Conservation (phyloP, 371 early-diverging fungal genomes). For the Smittium culicis region DNA sequence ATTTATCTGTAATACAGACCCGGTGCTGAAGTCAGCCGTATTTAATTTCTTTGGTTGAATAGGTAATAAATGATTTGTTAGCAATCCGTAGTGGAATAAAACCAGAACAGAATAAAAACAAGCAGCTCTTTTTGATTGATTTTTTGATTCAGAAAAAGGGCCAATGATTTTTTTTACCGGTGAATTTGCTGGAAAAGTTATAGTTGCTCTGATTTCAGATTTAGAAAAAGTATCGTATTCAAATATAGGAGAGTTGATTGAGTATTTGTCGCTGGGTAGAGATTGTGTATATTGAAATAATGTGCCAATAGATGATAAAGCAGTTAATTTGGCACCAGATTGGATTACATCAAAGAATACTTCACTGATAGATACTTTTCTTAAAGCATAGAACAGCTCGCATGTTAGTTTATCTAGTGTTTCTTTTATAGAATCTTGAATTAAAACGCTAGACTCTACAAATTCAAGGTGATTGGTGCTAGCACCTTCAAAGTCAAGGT, state of each 20-base stretch:
- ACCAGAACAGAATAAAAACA: constrained; percentile 53
- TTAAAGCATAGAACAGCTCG: not conserved
- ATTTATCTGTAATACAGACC: not conserved
- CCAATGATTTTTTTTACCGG: constrained; percentile 43
- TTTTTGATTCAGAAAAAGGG: constrained; percentile 39
- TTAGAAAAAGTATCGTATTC: too few species aligned
- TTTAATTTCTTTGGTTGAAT: constrained; percentile 6
- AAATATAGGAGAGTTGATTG: too few species aligned
- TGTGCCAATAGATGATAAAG: not conserved
- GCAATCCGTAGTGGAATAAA: constrained; percentile 45
- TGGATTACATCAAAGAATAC: not conserved
- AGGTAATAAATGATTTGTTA: constrained; percentile 62
- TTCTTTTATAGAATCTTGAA: not conserved
- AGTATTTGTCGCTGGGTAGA: too few species aligned
- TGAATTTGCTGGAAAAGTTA: constrained; percentile 50
- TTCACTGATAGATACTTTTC: not conserved
- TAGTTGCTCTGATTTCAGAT: constrained; percentile 33
- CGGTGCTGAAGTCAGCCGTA: not conserved
- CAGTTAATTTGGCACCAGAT: not conserved
- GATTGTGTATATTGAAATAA: not conserved
- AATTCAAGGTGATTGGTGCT: too few species aligned
- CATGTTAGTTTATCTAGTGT: not conserved
- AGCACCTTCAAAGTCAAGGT: too few species aligned
- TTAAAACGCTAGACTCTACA: not conserved
- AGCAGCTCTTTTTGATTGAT: constrained; percentile 53